Evolutionary conservation across 2,329 filamentous ascomycete species (phyloP).

Genomic region (Rhynchosporium agropyri): DNA sequence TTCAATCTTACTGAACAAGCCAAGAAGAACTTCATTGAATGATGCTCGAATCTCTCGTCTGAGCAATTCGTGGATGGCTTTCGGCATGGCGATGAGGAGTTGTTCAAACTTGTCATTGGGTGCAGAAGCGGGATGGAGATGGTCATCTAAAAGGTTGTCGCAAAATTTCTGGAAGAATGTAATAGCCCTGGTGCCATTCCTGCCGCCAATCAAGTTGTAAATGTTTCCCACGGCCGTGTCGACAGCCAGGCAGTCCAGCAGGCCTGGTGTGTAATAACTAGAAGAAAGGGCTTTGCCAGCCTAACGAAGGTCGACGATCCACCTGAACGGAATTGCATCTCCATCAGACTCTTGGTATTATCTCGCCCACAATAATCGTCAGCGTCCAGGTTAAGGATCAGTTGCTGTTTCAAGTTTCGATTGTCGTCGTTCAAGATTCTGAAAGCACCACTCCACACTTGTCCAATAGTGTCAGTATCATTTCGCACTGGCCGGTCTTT

Average conservation of each 20-base stretch:
- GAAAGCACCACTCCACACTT: constrained; percentile 27
- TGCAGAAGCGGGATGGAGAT: constrained; percentile 19
- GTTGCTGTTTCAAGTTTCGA: constrained; percentile 26
- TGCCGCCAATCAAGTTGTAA: constrained; percentile 44
- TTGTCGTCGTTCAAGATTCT: constrained; percentile 26
- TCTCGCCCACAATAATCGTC: constrained; percentile 24
- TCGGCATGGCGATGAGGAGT: constrained; percentile 27
- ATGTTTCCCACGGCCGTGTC: constrained; percentile 43
- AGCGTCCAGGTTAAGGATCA: constrained; percentile 27
- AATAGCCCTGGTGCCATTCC: constrained; percentile 40
- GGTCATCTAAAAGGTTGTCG: constrained; percentile 18
- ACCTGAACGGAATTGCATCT: constrained; percentile 25
- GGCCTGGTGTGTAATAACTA: constrained; percentile 42
- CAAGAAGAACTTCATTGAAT: constrained; percentile 36
- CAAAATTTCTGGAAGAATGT: constrained; percentile 39
- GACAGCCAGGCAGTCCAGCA: constrained; percentile 43
- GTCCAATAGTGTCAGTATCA: constrained; percentile 22
- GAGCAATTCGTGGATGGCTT: constrained; percentile 34
- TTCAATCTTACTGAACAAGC: constrained; percentile 29
- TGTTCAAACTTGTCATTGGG: constrained; percentile 15
- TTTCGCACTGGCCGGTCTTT: constrained; percentile 21
- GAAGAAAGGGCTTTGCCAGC: constrained; percentile 34
- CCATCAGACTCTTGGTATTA: constrained; percentile 30
- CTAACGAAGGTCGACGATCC: constrained; percentile 29
- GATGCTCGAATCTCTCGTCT: constrained; percentile 30